phyloP scores from a whole-genome alignment of 1,284 basidiomycete genomes.

The Kwoniella shivajii region DNA sequence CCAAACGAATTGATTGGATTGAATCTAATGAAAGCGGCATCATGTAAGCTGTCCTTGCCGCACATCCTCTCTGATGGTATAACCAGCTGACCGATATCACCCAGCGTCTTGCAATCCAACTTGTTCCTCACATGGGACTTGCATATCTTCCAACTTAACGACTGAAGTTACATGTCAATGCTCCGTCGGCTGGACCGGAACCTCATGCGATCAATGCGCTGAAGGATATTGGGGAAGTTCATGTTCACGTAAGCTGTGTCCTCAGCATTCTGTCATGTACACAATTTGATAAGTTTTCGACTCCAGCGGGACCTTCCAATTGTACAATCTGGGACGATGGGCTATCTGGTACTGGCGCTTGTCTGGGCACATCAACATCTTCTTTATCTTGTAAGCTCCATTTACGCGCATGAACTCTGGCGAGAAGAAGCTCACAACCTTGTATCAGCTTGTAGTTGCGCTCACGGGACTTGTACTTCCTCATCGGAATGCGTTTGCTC shows the following conservation, averaged over 20 bases:
- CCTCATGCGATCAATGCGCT: slow-evolving; percentile 41
- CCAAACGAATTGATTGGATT: background rate
- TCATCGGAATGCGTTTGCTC: slow-evolving; percentile 50
- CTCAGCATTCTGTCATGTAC: background rate
- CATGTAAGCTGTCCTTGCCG: slow-evolving; percentile 17
- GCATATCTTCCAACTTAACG: slow-evolving; percentile 14
- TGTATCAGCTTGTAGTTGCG: slow-evolving; percentile 52
- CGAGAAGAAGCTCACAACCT: background rate
- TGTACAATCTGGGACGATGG: slow-evolving; percentile 55
- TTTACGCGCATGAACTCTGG: too few species aligned
- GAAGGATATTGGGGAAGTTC: slow-evolving; percentile 44
- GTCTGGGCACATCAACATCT: slow-evolving; percentile 40
- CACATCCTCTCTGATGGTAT: background rate
- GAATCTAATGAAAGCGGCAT: slow-evolving; percentile 16
- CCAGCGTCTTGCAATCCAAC: slow-evolving; percentile 36
- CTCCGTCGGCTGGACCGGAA: slow-evolving; percentile 38
- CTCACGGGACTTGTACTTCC: slow-evolving; percentile 50
- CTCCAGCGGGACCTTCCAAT: slow-evolving; percentile 38
- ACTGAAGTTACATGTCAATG: slow-evolving; percentile 29
- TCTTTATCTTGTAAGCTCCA: slow-evolving; percentile 23
- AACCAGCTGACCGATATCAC: background rate
- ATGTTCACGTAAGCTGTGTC: slow-evolving; percentile 38
- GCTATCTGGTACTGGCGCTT: slow-evolving; percentile 49
- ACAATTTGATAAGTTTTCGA: background rate
- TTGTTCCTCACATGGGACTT: slow-evolving; percentile 37